A percentile compares a stretch with the other conserved stretches of the same genome.
These are phyloP conservation scores for Trichopus zeylanicus DNA, from an alignment of 116 monocot species.

Conservation along the genomic window DNA sequence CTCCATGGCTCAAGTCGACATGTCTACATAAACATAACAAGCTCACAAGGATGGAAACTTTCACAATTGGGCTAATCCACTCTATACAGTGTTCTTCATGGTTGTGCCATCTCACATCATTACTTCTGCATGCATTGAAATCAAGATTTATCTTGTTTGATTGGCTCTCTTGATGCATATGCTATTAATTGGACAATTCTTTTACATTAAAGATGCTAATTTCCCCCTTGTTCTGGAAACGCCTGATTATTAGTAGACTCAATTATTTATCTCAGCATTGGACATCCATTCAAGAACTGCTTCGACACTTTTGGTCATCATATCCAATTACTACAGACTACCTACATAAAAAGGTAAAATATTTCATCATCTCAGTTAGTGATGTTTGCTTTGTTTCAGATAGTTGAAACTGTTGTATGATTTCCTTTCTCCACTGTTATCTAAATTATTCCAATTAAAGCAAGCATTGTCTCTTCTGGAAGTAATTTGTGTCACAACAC, in stretches of 20 bases:
- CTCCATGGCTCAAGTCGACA: too few species aligned
- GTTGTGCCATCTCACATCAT: too few species aligned
- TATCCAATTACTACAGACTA: constrained; percentile 74
- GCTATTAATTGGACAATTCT: background rate
- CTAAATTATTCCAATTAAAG: too few species aligned
- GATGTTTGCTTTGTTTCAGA: background rate
- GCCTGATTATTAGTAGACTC: too few species aligned
- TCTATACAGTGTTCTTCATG: too few species aligned
- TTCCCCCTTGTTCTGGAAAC: constrained; percentile 1
- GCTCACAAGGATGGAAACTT: too few species aligned
- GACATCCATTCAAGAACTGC: constrained; percentile 86
- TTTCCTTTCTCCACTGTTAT: too few species aligned
- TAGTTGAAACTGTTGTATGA: too few species aligned
- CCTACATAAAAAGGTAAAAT: constrained; percentile 67
- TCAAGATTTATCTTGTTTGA: background rate
- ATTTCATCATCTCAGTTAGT: background rate
- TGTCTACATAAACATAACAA: too few species aligned
- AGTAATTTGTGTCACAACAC: too few species aligned
- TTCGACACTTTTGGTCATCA: constrained; percentile 95
- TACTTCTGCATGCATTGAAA: background rate
- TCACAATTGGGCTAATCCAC: too few species aligned
- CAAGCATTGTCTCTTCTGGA: too few species aligned
- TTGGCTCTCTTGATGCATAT: background rate
- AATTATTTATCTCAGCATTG: constrained; percentile 72
- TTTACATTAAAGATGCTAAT: background rate